A percentile compares a stretch with the other conserved stretches of the same genome.
phyloP scores from a whole-genome alignment of 2,329 filamentous ascomycete species.

The Chaetomiaceae sp. region DNA sequence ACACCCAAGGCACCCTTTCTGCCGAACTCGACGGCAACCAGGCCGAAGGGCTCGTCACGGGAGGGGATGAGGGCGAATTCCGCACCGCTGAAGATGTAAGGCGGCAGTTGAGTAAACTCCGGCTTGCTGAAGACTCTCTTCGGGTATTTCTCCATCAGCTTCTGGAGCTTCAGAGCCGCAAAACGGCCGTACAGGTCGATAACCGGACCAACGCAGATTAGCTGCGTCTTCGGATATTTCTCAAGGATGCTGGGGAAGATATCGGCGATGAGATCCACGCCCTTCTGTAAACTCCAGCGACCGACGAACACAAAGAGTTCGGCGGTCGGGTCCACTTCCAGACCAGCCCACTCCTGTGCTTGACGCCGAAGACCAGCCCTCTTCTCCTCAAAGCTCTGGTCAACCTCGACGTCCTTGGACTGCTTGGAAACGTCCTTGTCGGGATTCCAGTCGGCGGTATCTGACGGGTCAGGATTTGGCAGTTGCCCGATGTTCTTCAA shows the following conservation, averaged over 20 bases:
- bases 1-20: conserved; percentile 64
- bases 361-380: conserved; percentile 52
- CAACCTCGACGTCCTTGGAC: conserved; percentile 45
- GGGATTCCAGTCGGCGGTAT: conserved; percentile 55
- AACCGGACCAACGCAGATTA: conserved; percentile 59
- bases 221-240: conserved; percentile 53
- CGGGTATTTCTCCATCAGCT: conserved; percentile 61
- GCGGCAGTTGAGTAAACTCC: conserved; percentile 62
- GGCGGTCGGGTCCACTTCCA: conserved; percentile 56
- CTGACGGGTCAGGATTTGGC: conserved; percentile 61
- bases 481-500: conserved; percentile 57
- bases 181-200: conserved; percentile 66
- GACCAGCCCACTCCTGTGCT: conserved; percentile 63
- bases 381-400: conserved; percentile 49
- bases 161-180: conserved; percentile 58
- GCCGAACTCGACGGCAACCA: conserved; percentile 65
- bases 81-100: conserved; percentile 62
- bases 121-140: conserved; percentile 63
- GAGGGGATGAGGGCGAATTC: conserved; percentile 66
- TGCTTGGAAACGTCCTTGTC: conserved; percentile 42
- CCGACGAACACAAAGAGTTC: conserved; percentile 66
- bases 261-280: conserved; percentile 63
- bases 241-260: conserved; percentile 61
- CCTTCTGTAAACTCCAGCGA: conserved; percentile 66
- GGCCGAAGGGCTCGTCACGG: conserved; percentile 63